These are phyloP conservation scores for Schoenoplectus tabernaemontani DNA, from an alignment of 202 grass and related monocot species.

Conservation along the genomic window DNA sequence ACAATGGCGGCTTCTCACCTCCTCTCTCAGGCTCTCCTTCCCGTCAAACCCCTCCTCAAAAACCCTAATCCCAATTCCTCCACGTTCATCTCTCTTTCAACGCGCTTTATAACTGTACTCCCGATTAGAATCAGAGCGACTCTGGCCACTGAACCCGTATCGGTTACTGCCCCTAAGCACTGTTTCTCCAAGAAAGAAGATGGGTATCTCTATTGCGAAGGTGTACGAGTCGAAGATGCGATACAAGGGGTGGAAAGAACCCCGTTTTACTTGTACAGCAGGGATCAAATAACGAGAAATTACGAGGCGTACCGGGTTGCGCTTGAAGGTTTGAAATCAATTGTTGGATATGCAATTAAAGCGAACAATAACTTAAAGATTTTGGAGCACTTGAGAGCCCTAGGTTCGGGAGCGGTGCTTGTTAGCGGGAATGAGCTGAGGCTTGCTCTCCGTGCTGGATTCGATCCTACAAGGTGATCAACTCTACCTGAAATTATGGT, in stretches of 20 bases:
- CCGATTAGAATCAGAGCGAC: background rate
- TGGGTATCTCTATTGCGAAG: slow-evolving; percentile 82
- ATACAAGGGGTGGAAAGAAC: slow-evolving; percentile 62
- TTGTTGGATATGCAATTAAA: slow-evolving; percentile 81
- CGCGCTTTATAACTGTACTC: background rate
- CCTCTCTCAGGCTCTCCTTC: slow-evolving; percentile 24
- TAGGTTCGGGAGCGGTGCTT: slow-evolving; percentile 74
- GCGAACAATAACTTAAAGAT: slow-evolving; percentile 82
- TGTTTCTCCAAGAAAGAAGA: slow-evolving; percentile 59
- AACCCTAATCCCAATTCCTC: slow-evolving; percentile 8
- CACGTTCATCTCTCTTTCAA: background rate
- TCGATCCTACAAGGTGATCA: slow-evolving; percentile 51
- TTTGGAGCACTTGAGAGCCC: slow-evolving; percentile 48
- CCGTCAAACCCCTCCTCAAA: slow-evolving; percentile 17
- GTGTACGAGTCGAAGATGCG: slow-evolving; percentile 55
- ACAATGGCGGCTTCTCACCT: slow-evolving; percentile 63
- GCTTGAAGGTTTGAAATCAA: slow-evolving; percentile 52
- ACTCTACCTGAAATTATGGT: background rate
- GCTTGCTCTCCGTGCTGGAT: slow-evolving; percentile 54
- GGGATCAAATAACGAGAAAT: slow-evolving; percentile 79
- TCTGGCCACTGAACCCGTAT: background rate
- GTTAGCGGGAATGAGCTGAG: slow-evolving; percentile 78
- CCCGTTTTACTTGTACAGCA: slow-evolving; percentile 95
- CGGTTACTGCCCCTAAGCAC: slow-evolving; percentile 31
- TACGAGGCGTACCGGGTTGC: slow-evolving; percentile 54